phyloP scores from a whole-genome alignment of 164 flowering plant genomes.

The Paratinospora sagittata region DNA sequence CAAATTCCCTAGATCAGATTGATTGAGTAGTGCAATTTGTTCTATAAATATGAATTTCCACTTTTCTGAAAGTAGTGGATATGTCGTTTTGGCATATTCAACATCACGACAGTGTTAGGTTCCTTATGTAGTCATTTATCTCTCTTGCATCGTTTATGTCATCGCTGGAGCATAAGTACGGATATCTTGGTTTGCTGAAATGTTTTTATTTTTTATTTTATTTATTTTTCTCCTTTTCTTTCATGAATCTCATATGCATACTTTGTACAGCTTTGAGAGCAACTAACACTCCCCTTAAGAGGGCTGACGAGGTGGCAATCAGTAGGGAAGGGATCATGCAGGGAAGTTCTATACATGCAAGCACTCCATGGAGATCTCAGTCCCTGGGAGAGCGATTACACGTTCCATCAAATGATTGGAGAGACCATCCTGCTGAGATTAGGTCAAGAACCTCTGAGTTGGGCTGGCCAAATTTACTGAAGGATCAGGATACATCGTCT shows the following conservation, averaged over 20 bases:
- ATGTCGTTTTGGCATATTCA: too few relatives aligned
- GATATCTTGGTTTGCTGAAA: not conserved
- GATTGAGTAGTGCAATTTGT: too few relatives aligned
- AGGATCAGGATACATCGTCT: constrained; percentile 32
- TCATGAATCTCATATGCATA: constrained; percentile 1
- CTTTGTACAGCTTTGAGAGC: constrained; percentile 37
- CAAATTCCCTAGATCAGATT: too few relatives aligned
- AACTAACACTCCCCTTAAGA: constrained; percentile 22
- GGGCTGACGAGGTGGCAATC: constrained; percentile 31
- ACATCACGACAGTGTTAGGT: too few relatives aligned
- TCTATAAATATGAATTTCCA: too few relatives aligned
- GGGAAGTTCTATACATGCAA: constrained; percentile 30
- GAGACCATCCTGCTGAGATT: constrained; percentile 33
- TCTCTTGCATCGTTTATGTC: not conserved
- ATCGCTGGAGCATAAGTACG: not conserved
- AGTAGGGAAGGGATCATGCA: constrained; percentile 32
- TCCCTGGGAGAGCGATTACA: constrained; percentile 39
- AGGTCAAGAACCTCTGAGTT: constrained; percentile 36
- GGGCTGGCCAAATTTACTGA: constrained; percentile 43
- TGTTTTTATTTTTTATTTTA: not conserved
- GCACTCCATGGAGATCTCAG: constrained; percentile 41
- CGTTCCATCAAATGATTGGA: constrained; percentile 31
- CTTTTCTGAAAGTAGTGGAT: too few relatives aligned
- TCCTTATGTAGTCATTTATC: too few relatives aligned
- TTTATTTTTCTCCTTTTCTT: not conserved